Base-by-base conservation (phyloP, 345 rosid genomes). In the Geranium rotundifolium region DNA sequence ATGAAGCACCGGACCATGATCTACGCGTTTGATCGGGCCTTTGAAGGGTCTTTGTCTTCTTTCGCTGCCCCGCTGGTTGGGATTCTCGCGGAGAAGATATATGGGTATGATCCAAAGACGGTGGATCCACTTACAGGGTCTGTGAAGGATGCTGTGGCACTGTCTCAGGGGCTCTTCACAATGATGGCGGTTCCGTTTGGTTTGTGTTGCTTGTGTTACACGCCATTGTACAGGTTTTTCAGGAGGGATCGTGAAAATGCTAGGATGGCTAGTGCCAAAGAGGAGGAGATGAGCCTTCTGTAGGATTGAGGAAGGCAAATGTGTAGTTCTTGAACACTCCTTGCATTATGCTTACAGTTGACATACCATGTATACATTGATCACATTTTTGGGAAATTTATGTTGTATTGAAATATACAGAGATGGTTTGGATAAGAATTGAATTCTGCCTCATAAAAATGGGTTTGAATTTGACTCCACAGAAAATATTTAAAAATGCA, bases 11-110 rank as follows among this genome's bases (percentile, higher is more conserved):
- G 97, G 18, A 89, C 96, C 0, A 93, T 93, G 99, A 87, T 93
- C 60, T 93, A 93, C 19, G 97, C 97, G 0, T 93, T 89, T 19
- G 93, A 93, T 59, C 85, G 99, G 1, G 97, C 99, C 63, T 79
- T 93, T 1, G 97, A 93, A 77, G 95, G 85, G 20, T 86, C 96
- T 0, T 88, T 93, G 74, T 93, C 99, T 2, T 82, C 99, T 30
- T 78, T 93, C 27, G 97, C 97, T n/a, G 96, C 99, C 5, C 97
- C 96, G 0, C 70, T 93, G 83, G 99, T 93, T 7, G 99, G 99
- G 39, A 86, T 93, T 64, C 85, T 89, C 63, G 85, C 99, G 1
- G 97, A 93, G 79, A 81, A 73, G 69, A 74, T 84, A 65, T 89
- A 75, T 27, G 97, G 99, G 6, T 93, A 90, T 64, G 89, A 90